Conservation (phyloP, 2,329 filamentous ascomycete genomes). For the Chaetothyriales sp. region DNA sequence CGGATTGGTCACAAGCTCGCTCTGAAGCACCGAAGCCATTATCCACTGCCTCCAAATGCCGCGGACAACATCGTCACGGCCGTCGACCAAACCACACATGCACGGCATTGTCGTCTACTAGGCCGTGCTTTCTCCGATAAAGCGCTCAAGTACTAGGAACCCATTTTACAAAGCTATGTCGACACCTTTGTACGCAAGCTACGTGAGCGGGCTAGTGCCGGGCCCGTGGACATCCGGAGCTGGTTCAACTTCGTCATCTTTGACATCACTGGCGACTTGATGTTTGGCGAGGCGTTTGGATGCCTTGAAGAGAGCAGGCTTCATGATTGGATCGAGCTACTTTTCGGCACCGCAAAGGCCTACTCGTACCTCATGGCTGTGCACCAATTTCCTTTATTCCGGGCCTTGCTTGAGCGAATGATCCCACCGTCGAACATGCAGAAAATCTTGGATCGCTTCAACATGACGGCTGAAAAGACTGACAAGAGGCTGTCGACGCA, state of each 20-base stretch:
- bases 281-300: conserved; percentile 22
- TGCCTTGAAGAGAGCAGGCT: conserved; percentile 15
- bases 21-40: background rate
- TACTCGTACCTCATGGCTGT: too few species aligned
- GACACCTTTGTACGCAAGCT: conserved; percentile 7
- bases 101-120: conserved; percentile 22
- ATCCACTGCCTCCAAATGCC: too few species aligned
- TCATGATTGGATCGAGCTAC: conserved; percentile 18
- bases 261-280: conserved; percentile 23
- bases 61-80: too few species aligned
- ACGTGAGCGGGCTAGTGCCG: conserved; percentile 2
- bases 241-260: conserved; percentile 25
- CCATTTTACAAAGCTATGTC: conserved; percentile 7
- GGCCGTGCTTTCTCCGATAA: conserved; percentile 24
- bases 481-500: too few species aligned
- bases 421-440: too few species aligned
- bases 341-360: conserved; percentile 4
- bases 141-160: conserved; percentile 25
- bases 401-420: too few species aligned
- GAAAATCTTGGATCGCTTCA: too few species aligned
- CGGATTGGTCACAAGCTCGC: background rate
- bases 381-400: too few species aligned
- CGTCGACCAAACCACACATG: conserved; percentile 18
- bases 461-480: too few species aligned
- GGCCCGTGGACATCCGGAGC: conserved; percentile 14